A percentile compares a stretch with the other conserved stretches of the same genome.
Evolutionary conservation across 805 yeast species (phyloP).

Genomic region (Candida wancherniae): DNA sequence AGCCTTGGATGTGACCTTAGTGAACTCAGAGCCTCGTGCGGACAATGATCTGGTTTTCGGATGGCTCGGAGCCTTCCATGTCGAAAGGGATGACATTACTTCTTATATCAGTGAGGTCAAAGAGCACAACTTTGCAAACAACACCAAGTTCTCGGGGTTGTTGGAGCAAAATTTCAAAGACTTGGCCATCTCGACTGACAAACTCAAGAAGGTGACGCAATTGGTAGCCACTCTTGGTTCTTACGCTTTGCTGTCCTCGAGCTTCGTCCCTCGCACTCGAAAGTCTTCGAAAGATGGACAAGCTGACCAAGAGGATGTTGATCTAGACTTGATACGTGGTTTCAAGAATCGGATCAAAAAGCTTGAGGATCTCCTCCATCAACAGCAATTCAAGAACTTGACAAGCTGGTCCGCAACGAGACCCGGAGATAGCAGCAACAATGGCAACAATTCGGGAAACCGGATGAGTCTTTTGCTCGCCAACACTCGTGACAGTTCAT

Average conservation of each 20-base stretch:
- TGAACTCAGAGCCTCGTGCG: constrained; percentile 5
- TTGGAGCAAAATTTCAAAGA: constrained; percentile 44
- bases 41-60: constrained; percentile 16
- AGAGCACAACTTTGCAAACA: constrained; percentile 22
- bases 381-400: constrained; percentile 57
- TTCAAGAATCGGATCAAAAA: constrained; percentile 70
- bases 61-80: constrained; percentile 31
- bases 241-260: constrained; percentile 1
- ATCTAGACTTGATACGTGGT: constrained; percentile 46
- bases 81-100: constrained; percentile 31
- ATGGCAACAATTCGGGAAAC: constrained; percentile 15
- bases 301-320: constrained; percentile 21
- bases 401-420: constrained; percentile 39
- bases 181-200: constrained; percentile 35
- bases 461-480: constrained; percentile 11
- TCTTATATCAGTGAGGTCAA: constrained; percentile 26
- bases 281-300: neutral
- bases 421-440: neutral
- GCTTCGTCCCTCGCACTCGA: constrained; percentile 9
- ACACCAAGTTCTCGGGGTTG: constrained; percentile 30
- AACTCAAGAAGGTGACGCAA: constrained; percentile 32
- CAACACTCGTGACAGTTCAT: neutral
- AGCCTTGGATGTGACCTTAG: constrained; percentile 21
- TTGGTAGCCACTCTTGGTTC: constrained; percentile 27
- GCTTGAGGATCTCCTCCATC: constrained; percentile 73